Percentiles rank a stretch among this genome's conserved stretches.
These are phyloP conservation scores for Phytopythium cucurbitacearum DNA, from an alignment of 352 stramenopile species.

Conservation along the genomic window DNA sequence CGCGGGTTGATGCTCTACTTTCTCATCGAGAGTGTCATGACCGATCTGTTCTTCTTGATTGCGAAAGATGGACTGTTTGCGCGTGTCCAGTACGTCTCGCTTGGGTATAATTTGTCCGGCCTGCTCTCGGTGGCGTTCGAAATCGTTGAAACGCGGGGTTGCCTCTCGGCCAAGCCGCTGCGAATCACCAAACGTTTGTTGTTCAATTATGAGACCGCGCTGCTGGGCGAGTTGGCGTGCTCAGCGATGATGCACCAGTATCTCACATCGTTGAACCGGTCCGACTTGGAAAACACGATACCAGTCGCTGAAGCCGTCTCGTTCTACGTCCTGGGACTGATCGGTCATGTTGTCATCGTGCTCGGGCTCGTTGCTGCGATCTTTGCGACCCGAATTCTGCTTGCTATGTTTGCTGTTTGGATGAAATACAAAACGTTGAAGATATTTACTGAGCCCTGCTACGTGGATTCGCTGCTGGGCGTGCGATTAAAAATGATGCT, in stretches of 20 bases:
- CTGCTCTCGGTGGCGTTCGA: constrained; percentile 17
- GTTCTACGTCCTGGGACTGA: constrained; percentile 17
- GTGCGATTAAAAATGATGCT: not conserved
- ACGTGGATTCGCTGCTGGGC: constrained; percentile 1
- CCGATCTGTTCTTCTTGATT: constrained; percentile 25
- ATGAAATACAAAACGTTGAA: not conserved
- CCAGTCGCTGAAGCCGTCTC: constrained; percentile 12
- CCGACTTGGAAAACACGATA: constrained; percentile 10
- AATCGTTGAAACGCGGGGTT: constrained; percentile 10
- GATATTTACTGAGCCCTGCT: constrained; percentile 1
- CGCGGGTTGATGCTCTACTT: constrained; percentile 15
- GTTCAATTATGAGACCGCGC: constrained; percentile 18
- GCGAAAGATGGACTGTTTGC: constrained; percentile 23
- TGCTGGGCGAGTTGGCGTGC: constrained; percentile 12
- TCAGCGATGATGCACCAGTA: constrained; percentile 10
- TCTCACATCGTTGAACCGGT: constrained; percentile 13
- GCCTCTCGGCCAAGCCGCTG: not conserved
- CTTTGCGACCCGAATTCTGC: constrained; percentile 2
- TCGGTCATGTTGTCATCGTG: constrained; percentile 17
- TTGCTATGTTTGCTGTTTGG: not conserved
- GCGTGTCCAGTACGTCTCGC: constrained; percentile 25
- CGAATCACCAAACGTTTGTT: constrained; percentile 10
- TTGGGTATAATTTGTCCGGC: constrained; percentile 22
- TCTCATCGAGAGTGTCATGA: constrained; percentile 22
- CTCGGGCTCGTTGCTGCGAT: constrained; percentile 12